Base-by-base conservation (phyloP, 805 yeast genomes). In the Cyberlindnera sargentensis region DNA sequence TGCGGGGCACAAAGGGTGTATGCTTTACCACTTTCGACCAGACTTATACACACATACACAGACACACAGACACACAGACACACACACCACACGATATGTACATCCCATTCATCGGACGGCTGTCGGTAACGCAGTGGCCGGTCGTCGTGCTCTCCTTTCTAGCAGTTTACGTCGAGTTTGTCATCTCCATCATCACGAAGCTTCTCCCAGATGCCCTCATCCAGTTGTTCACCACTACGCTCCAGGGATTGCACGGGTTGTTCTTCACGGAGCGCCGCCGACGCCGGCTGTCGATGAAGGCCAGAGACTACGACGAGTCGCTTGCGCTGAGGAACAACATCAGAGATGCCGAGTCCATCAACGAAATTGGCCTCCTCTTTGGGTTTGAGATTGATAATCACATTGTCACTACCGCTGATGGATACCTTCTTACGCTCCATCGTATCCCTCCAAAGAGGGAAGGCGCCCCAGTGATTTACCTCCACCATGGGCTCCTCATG, bases 401-500 rank as follows among this genome's bases (percentile, higher is more conserved):
- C 57, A 66, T 91, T 8, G 88, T 88, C 1, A 66, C 72, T 40
- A 90, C 97, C 0, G 65, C 70, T 36, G 97, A 90, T 59, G 83
- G 82, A 31, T 90, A 86, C 57, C 57, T 86, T 23, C 67, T 90
- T 27, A 84, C 89, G 0, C 51, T 88, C 3, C 96, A 90, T 56
- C 68, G 95, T 38, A 70, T 87, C 3, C 73, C 73, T 38, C 76
- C 77, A 7, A 51, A 50, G 30, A 34, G 41, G 10, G 42, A 29
- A 11, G 56, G 51, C 8, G 48, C 67, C 1, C 71, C 75, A 42
- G 82, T 83, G 2, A 84, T 85, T 0, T 91, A 85, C 59, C 72
- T 91, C 42, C 98, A 91, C 60, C 98, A 91, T 58, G 98, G 98
- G 1, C 68, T 91, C 40, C 69, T 91, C 47, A 90, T 89, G 93